phyloP scores from a whole-genome alignment of 2,329 filamentous ascomycete genomes.

The Arthrinium puccinioides region DNA sequence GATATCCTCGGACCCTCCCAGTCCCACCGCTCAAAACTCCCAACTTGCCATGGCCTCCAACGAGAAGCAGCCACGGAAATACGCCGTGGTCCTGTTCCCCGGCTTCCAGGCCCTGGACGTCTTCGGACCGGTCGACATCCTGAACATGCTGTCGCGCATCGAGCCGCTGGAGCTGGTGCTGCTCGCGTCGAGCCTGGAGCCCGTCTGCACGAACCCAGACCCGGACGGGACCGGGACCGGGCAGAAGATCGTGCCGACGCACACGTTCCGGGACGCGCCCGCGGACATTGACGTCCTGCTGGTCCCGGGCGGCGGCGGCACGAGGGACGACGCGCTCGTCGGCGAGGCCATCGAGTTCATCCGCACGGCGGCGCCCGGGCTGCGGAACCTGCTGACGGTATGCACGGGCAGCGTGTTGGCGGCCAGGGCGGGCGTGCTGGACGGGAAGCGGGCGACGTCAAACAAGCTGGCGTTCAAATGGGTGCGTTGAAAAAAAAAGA shows the following conservation, averaged over 20 bases:
- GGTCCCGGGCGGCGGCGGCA: conserved; percentile 56
- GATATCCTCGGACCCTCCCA: too few species aligned
- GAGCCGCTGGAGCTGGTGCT: conserved; percentile 31
- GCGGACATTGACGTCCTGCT: conserved; percentile 54
- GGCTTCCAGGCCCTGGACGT: conserved; percentile 38
- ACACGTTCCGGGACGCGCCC: conserved; percentile 45
- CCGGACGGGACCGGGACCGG: conserved; percentile 19
- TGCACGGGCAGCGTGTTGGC: conserved; percentile 58
- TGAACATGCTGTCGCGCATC: conserved; percentile 31
- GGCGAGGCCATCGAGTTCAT: conserved; percentile 38
- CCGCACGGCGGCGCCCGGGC: conserved; percentile 31
- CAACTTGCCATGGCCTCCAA: neutral
- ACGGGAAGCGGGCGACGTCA: conserved; percentile 55
- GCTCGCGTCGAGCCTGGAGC: conserved; percentile 31
- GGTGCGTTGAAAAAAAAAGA: too few species aligned
- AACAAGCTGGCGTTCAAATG: conserved; percentile 54
- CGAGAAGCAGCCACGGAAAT: conserved; percentile 18
- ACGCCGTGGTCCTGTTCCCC: conserved; percentile 36
- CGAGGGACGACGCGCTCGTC: conserved; percentile 23
- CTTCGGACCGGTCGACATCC: conserved; percentile 37
- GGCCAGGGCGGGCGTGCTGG: conserved; percentile 51
- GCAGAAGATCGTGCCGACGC: conserved; percentile 30
- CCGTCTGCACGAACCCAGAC: conserved; percentile 28
- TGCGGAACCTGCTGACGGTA: conserved; percentile 54
- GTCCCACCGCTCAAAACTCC: too few species aligned